Evolutionary conservation across 768 basidiomycete species (phyloP).

Genomic region (Boletus barrowsii): DNA sequence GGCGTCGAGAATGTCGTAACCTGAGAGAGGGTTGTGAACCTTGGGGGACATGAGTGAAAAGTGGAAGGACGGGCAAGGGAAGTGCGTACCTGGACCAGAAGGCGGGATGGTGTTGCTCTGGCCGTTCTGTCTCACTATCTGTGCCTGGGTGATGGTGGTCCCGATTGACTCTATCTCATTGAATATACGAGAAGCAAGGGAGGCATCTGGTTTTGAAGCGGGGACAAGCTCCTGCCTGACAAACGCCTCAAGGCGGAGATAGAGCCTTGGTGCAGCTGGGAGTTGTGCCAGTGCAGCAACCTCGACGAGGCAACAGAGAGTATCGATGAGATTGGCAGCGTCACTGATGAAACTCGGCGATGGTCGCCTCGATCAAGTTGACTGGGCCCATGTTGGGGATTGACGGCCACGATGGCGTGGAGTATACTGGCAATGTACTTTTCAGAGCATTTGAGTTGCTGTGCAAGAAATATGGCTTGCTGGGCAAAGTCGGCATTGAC

Average conservation of each 20-base stretch:
- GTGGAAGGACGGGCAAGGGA: neutral
- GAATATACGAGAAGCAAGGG: slow-evolving; percentile 56
- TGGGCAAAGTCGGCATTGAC: slow-evolving; percentile 78
- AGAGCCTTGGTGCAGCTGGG: slow-evolving; percentile 44
- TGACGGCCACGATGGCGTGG: slow-evolving; percentile 56
- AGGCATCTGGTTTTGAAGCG: slow-evolving; percentile 34
- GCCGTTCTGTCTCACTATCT: slow-evolving; percentile 60
- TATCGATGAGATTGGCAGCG: slow-evolving; percentile 69
- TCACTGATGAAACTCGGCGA: slow-evolving; percentile 66
- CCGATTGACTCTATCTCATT: slow-evolving; percentile 62
- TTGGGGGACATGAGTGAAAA: slow-evolving; percentile 21
- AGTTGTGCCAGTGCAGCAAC: slow-evolving; percentile 47
- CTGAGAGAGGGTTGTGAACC: slow-evolving; percentile 48
- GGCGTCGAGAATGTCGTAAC: slow-evolving; percentile 63
- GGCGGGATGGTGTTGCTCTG: slow-evolving; percentile 53
- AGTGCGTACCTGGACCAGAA: slow-evolving; percentile 11
- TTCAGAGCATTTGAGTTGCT: slow-evolving; percentile 81
- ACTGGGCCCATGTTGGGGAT: slow-evolving; percentile 60
- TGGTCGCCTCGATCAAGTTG: slow-evolving; percentile 58
- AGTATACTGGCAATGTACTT: slow-evolving; percentile 70
- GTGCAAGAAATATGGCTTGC: slow-evolving; percentile 74
- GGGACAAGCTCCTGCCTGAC: slow-evolving; percentile 54
- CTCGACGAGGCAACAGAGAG: slow-evolving; percentile 65
- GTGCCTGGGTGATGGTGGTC: slow-evolving; percentile 48
- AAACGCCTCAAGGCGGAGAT: slow-evolving; percentile 52